Conservation (phyloP, 73 alveolate genomes). For the Blepharisma stoltei region DNA sequence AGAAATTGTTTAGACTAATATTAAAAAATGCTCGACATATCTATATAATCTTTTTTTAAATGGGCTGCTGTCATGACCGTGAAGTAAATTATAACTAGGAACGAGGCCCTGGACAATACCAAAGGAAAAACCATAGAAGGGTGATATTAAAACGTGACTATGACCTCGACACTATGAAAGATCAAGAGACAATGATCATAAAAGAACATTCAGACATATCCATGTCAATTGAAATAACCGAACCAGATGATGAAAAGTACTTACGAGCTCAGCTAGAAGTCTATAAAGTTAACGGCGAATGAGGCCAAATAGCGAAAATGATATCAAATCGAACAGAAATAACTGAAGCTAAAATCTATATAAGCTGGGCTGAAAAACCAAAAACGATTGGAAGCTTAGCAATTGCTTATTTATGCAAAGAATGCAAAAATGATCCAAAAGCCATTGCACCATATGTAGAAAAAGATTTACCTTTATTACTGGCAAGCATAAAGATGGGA, state of each 20-base stretch:
- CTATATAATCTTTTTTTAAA: not conserved
- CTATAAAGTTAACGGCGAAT: not conserved
- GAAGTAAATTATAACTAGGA: not conserved
- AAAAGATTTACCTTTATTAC: not conserved
- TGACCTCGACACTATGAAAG: not conserved
- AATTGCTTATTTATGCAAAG: not conserved
- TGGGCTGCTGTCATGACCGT: slow-evolving; percentile 31
- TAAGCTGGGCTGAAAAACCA: slow-evolving; percentile 16
- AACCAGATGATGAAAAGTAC: not conserved
- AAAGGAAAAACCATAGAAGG: not conserved
- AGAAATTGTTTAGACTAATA: too few species aligned
- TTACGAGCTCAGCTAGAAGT: not conserved
- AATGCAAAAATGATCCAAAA: slow-evolving; percentile 5
- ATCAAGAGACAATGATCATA: not conserved
- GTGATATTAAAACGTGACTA: not conserved
- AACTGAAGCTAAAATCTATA: not conserved
- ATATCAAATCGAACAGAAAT: slow-evolving; percentile 6
- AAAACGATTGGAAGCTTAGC: slow-evolving; percentile 16
- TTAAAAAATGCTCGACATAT: too few species aligned
- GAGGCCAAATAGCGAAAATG: not conserved
- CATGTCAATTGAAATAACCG: not conserved
- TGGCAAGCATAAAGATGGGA: slow-evolving; percentile 4
- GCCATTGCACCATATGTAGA: not conserved
- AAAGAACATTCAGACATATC: not conserved
- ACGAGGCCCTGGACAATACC: not conserved